A percentile compares a stretch with the other conserved stretches of the same genome.
Conservation (phyloP, 2,329 filamentous ascomycete genomes). For the Lachnellula hyalina region DNA sequence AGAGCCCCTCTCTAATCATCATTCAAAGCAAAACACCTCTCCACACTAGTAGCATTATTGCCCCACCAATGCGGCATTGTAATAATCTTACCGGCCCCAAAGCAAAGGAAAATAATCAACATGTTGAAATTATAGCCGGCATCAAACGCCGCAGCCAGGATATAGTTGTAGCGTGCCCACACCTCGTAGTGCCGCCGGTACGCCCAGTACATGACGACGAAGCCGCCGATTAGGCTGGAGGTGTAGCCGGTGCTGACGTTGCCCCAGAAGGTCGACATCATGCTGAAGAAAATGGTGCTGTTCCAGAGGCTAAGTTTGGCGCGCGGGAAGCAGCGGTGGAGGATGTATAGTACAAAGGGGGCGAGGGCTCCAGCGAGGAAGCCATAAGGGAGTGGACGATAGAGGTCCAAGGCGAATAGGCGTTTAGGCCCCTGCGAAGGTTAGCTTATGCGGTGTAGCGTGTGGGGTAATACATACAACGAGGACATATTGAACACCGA, state of each 20-base stretch:
- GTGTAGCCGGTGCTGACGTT: slow-evolving; percentile 57
- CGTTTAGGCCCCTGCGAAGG: slow-evolving; percentile 38
- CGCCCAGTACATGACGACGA: slow-evolving; percentile 54
- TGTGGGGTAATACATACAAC: slow-evolving; percentile 35
- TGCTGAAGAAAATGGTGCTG: slow-evolving; percentile 56
- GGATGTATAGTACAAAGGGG: slow-evolving; percentile 43
- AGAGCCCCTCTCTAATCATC: neutral
- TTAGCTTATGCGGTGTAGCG: neutral
- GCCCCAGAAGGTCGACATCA: slow-evolving; percentile 51
- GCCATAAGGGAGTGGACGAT: slow-evolving; percentile 45
- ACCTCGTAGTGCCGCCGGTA: slow-evolving; percentile 50
- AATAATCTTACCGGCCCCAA: slow-evolving; percentile 50
- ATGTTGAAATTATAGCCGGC: slow-evolving; percentile 58
- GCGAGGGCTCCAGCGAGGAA: slow-evolving; percentile 45
- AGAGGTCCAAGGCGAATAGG: slow-evolving; percentile 45
- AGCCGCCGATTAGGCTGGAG: slow-evolving; percentile 53
- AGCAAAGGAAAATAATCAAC: slow-evolving; percentile 55
- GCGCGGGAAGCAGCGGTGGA: slow-evolving; percentile 48
- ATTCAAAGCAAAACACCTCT: slow-evolving; percentile 53
- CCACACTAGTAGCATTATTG: slow-evolving; percentile 48
- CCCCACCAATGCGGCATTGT: slow-evolving; percentile 62
- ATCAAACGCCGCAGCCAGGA: slow-evolving; percentile 56
- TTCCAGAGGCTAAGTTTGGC: slow-evolving; percentile 52
- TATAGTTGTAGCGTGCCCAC: slow-evolving; percentile 57
- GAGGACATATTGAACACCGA: slow-evolving; percentile 55